Evolutionary conservation across 2,329 filamentous ascomycete genomes (phyloP).

Genomic region (Alternaria novae-zelandiae): DNA sequence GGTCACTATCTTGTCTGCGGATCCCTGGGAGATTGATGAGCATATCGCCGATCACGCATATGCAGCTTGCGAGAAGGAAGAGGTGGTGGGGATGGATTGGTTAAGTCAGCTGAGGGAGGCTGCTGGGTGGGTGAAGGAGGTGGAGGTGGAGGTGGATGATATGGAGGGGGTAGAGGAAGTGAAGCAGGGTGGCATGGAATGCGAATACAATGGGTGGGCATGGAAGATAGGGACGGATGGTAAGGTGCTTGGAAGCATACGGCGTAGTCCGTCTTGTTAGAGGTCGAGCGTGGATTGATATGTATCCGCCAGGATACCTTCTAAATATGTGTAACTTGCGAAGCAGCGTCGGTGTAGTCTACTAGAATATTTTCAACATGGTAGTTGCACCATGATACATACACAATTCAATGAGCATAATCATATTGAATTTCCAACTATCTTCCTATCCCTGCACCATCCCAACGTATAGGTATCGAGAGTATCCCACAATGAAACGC

Average conservation of each 20-base stretch:
- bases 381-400: background rate
- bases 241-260: background rate
- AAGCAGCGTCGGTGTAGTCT: background rate
- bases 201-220: background rate
- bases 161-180: no score
- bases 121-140: background rate
- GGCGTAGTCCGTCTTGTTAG: background rate
- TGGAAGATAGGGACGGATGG: background rate
- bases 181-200: background rate
- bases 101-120: background rate
- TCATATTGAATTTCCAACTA: background rate
- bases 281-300: background rate
- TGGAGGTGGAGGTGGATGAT: background rate
- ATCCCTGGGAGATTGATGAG: background rate
- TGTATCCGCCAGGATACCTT: background rate
- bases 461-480: background rate
- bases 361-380: background rate
- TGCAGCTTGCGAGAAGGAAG: accelerated
- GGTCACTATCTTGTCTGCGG: background rate
- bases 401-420: background rate
- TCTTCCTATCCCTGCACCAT: background rate
- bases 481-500: background rate
- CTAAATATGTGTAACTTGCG: background rate
- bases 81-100: background rate
- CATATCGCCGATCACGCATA: background rate